These are phyloP conservation scores for Annulohypoxylon maeteangense DNA, from an alignment of 495 filamentous ascomycete species.

Conservation along the genomic window DNA sequence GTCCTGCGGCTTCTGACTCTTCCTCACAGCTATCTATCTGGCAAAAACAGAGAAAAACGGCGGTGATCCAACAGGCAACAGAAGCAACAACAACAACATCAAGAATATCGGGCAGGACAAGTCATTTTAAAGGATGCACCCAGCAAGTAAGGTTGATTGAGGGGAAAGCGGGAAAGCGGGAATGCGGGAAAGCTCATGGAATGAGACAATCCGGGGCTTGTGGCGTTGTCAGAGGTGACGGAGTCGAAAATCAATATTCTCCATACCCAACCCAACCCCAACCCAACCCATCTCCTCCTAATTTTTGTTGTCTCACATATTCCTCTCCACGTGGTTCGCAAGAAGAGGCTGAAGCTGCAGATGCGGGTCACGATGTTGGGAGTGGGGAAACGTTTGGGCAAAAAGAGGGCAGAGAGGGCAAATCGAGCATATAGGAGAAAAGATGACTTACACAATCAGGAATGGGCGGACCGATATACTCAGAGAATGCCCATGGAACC, in stretches of 20 bases:
- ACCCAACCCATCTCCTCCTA: constrained; percentile 25
- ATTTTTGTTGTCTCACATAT: constrained; percentile 17
- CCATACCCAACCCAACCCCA: constrained; percentile 26
- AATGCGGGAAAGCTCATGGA: constrained; percentile 31
- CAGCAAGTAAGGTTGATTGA: constrained; percentile 23
- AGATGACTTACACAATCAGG: constrained; percentile 37
- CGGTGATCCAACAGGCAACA: constrained; percentile 3
- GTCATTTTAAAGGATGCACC: constrained; percentile 31
- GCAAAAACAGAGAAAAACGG: background rate
- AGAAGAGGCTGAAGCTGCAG: constrained; percentile 27
- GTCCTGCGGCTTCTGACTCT: background rate
- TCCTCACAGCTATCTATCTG: background rate
- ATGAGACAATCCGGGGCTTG: constrained; percentile 46
- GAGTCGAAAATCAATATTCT: constrained; percentile 36
- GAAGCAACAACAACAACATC: background rate
- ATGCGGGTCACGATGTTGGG: constrained; percentile 32
- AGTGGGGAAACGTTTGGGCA: constrained; percentile 24
- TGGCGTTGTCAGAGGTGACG: constrained; percentile 48
- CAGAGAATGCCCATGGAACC: constrained; percentile 21
- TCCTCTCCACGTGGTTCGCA: constrained; percentile 32
- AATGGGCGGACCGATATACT: constrained; percentile 27
- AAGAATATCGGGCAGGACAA: background rate
- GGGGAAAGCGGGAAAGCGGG: constrained; percentile 1
- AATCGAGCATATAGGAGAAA: constrained; percentile 7
- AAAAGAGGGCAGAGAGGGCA: background rate